Percentiles rank a stretch among this genome's conserved stretches.
These are phyloP conservation scores for Geranomyces variabilis DNA, from an alignment of 192 early-diverging fungal genomes.

Conservation along the genomic window DNA sequence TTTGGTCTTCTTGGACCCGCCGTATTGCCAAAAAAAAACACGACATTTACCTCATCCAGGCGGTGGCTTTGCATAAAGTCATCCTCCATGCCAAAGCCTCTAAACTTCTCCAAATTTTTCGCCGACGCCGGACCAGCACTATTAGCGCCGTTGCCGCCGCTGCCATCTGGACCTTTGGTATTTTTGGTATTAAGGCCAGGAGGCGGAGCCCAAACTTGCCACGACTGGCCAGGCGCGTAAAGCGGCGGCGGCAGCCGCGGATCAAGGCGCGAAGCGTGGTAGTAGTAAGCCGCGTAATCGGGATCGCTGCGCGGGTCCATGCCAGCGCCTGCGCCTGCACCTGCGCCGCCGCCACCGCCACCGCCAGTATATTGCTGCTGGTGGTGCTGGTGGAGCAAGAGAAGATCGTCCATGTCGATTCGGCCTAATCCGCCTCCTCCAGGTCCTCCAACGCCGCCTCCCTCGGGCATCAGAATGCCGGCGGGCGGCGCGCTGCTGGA, in stretches of 20 bases:
- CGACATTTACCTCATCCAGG: constrained; percentile 37
- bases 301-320: constrained; percentile 64
- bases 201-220: constrained; percentile 66
- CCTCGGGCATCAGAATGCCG: constrained; percentile 59
- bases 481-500: constrained; percentile 79
- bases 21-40: no score
- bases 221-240: constrained; percentile 69
- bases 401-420: constrained; percentile 1
- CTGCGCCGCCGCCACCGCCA: background rate
- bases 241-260: constrained; percentile 60
- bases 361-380: background rate
- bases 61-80: constrained; percentile 35
- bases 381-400: constrained; percentile 29
- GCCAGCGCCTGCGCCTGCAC: background rate
- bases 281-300: constrained; percentile 68
- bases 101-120: constrained; percentile 32
- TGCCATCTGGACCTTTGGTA: constrained; percentile 15
- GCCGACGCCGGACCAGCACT: constrained; percentile 2
- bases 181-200: constrained; percentile 13
- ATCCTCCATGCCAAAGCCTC: constrained; percentile 30
- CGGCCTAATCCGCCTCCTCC: constrained; percentile 31
- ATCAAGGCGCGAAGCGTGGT: constrained; percentile 59
- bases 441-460: constrained; percentile 30
- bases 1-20: no score
- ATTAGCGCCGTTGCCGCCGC: background rate